These are phyloP conservation scores for Cladosporium sphaerospermum DNA, from an alignment of 2,329 filamentous ascomycete genomes.

Conservation along the genomic window DNA sequence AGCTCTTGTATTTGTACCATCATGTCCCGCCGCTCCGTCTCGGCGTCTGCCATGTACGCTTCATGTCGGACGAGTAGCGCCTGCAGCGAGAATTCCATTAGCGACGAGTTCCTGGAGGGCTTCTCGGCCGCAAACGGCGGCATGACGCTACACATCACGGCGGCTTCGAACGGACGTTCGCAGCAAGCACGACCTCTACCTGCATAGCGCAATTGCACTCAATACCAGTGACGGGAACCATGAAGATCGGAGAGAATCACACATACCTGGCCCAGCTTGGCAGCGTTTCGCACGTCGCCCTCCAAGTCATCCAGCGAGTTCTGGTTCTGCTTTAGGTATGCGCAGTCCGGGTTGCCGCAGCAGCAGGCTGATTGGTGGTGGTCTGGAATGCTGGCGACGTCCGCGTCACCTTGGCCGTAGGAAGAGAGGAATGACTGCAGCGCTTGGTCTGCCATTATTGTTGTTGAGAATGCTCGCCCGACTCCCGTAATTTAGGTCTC, in stretches of 20 bases:
- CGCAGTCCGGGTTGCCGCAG: constrained; percentile 75
- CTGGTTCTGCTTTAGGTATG: constrained; percentile 74
- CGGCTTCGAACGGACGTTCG: constrained; percentile 10
- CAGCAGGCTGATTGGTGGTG: constrained; percentile 54
- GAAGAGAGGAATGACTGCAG: constrained; percentile 13
- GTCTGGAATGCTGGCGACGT: constrained; percentile 2
- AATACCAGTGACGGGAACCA: constrained; percentile 2
- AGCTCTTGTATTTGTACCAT: constrained; percentile 66
- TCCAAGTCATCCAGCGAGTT: constrained; percentile 73
- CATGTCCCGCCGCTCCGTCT: constrained; percentile 73
- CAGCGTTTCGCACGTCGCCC: constrained; percentile 79
- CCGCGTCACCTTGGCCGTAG: constrained; percentile 9
- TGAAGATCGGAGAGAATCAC: background rate
- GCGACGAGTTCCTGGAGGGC: constrained; percentile 41
- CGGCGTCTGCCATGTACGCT: constrained; percentile 86
- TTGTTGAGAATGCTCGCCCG: constrained; percentile 9
- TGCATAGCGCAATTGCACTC: constrained; percentile 10
- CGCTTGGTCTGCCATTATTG: constrained; percentile 9
- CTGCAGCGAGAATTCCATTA: constrained; percentile 68
- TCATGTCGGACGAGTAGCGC: constrained; percentile 88
- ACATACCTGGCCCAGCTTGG: constrained; percentile 86
- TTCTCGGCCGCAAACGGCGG: constrained; percentile 13
- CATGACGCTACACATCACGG: constrained; percentile 10
- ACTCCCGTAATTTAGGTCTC: constrained; percentile 10
- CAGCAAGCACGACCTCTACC: constrained; percentile 5